Evolutionary conservation across 768 basidiomycete species (phyloP), one percentile per base, ranked within the genome.

Genomic region (Tylopilus sp.): DNA sequence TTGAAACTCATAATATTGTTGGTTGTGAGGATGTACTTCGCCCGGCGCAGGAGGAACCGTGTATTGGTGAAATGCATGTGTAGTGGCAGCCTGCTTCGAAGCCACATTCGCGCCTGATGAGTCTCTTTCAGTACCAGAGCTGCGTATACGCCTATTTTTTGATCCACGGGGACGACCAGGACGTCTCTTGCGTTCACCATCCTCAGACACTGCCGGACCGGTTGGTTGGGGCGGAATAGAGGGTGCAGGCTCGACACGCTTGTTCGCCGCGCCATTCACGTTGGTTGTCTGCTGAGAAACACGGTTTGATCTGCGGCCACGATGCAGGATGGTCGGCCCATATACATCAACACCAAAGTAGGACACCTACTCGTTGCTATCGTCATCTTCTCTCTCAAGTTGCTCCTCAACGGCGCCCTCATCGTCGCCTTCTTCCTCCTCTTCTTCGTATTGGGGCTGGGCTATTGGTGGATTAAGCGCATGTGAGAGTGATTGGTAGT

Each of bases 1-100:
- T 65, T 91, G 88, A 61, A 91, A 91, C 63, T 91, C 87, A 67
- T 88, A 88, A 66, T 88, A 90, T 60, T 83, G 82, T 55, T 88
- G 84, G 63, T 87, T 87, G 56, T 84, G 81, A 3, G 82, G 73
- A 50, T 79, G 80, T 22, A 83, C 72, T 40, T 75, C 75, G 12
- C 78, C 71, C 22, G 77, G 67, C 25, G 71, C 68, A 41, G 77
- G 71, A 25, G 73, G 69, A 43, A 66, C 66, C 38, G 70, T 67
- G 41, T 74, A 71, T 52, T 78, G 71, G 58, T 79, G 76, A 62
- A 79, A 79, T 44, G 69, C 69, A 33, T 71, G 59, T 38, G 75
- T 71, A 40, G 69, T 60, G 39, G 59, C 59, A 60, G 58, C 55
- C 31, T 48, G 66, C 36, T 73, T 73, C 20, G 66, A 46, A 28